A percentile compares a stretch with the other conserved stretches of the same genome.
phyloP scores from a whole-genome alignment of 2,329 filamentous ascomycete species.

The Helotiales sp. region DNA sequence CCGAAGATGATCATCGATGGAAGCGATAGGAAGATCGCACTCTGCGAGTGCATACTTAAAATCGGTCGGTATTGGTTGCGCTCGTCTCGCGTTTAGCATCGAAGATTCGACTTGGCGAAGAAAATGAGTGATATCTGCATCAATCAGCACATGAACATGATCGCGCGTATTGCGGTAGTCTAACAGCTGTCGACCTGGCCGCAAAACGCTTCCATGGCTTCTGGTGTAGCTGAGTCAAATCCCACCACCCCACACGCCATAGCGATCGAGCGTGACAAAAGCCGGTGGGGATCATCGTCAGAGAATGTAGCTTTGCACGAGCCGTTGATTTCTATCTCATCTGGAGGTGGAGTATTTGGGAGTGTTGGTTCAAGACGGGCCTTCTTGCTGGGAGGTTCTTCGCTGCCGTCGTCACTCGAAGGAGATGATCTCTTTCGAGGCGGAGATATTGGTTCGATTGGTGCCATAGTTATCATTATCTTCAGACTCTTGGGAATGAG shows the following conservation, averaged over 20 bases:
- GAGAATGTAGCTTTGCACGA: slow-evolving; percentile 21
- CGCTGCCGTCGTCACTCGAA: slow-evolving; percentile 29
- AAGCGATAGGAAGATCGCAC: slow-evolving; percentile 52
- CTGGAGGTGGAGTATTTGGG: slow-evolving; percentile 29
- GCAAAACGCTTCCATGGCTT: slow-evolving; percentile 60
- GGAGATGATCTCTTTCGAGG: slow-evolving; percentile 29
- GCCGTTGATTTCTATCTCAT: slow-evolving; percentile 8
- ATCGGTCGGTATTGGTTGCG: slow-evolving; percentile 55
- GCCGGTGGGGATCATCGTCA: slow-evolving; percentile 31
- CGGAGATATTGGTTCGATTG: slow-evolving; percentile 27
- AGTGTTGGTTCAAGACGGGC: slow-evolving; percentile 23
- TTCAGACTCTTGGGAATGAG: not conserved
- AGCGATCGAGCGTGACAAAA: slow-evolving; percentile 55
- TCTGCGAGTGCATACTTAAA: slow-evolving; percentile 54
- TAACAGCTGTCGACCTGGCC: slow-evolving; percentile 57
- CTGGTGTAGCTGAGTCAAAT: slow-evolving; percentile 53
- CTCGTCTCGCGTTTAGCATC: slow-evolving; percentile 41
- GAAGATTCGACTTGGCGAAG: slow-evolving; percentile 32
- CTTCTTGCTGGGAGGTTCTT: slow-evolving; percentile 30
- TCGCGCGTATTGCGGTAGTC: slow-evolving; percentile 28
- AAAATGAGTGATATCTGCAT: slow-evolving; percentile 32
- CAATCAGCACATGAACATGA: slow-evolving; percentile 13
- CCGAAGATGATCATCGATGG: slow-evolving; percentile 56
- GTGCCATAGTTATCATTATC: not conserved
- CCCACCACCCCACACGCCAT: slow-evolving; percentile 58